Conservation (phyloP, 2,329 filamentous ascomycete species). For the Fusarium incarnatum region DNA sequence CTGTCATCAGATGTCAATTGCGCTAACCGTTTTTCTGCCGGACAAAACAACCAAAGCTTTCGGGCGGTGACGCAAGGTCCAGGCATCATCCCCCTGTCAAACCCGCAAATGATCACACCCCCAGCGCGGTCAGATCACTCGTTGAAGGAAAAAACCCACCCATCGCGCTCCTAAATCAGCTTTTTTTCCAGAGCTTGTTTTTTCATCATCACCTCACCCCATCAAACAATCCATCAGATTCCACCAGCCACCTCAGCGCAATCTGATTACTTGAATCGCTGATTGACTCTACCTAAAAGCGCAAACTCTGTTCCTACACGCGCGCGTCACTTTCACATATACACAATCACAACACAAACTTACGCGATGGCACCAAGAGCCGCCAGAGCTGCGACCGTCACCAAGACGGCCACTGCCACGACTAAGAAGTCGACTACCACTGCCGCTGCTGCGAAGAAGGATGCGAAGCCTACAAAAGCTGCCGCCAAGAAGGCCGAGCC, state of each 20-base stretch:
- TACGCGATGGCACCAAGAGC: slow-evolving; percentile 51
- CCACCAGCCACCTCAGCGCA: neutral
- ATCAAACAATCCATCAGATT: slow-evolving; percentile 21
- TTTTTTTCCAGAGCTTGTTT: slow-evolving; percentile 25
- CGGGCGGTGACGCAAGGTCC: slow-evolving; percentile 26
- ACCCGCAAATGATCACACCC: slow-evolving; percentile 36
- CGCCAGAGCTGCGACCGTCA: slow-evolving; percentile 41
- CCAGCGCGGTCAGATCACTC: slow-evolving; percentile 39
- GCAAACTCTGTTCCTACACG: neutral
- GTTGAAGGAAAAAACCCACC: slow-evolving; percentile 29
- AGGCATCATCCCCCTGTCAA: slow-evolving; percentile 27
- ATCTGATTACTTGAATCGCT: neutral
- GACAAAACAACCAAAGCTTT: slow-evolving; percentile 28
- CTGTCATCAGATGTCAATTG: slow-evolving; percentile 1
- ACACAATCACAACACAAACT: slow-evolving; percentile 14
- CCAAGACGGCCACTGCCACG: slow-evolving; percentile 39
- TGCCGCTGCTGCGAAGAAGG: slow-evolving; percentile 43
- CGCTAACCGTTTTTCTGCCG: slow-evolving; percentile 25
- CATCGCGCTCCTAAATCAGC: slow-evolving; percentile 18
- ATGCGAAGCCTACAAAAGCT: slow-evolving; percentile 39
- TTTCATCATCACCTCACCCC: slow-evolving; percentile 25
- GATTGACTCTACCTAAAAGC: neutral
- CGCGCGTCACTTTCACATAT: slow-evolving; percentile 23
- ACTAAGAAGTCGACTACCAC: slow-evolving; percentile 44
- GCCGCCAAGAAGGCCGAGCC: slow-evolving; percentile 39